Percentiles rank a stretch among this genome's conserved stretches.
Evolutionary conservation across 2,329 filamentous ascomycete genomes (phyloP).

Genomic region (Diatrype stigma): DNA sequence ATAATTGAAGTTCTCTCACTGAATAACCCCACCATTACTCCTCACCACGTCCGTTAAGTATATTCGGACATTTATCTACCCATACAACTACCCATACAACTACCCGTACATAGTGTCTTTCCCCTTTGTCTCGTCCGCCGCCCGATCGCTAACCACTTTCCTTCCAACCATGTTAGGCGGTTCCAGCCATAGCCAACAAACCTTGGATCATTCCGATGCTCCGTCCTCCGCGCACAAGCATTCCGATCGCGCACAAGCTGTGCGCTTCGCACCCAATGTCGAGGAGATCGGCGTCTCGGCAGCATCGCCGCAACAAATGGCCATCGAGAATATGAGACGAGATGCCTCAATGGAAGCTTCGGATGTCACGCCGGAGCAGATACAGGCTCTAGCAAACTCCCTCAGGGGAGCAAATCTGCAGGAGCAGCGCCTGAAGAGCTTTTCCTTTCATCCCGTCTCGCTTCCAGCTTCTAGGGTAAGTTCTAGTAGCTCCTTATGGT

Average conservation of each 20-base stretch:
- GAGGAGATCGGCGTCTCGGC: constrained; percentile 61
- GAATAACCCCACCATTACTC: background rate
- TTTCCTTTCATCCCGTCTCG: constrained; percentile 86
- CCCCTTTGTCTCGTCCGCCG: background rate
- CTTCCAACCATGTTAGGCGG: constrained; percentile 15
- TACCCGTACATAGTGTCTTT: no score
- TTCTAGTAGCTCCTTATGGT: constrained; percentile 23
- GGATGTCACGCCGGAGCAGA: constrained; percentile 55
- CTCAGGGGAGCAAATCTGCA: constrained; percentile 74
- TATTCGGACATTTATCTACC: background rate
- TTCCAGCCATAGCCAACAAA: constrained; percentile 8
- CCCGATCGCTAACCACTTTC: constrained; percentile 13
- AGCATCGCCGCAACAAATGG: constrained; percentile 14
- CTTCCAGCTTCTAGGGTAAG: constrained; percentile 78
- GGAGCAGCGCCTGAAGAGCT: constrained; percentile 77
- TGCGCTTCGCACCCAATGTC: constrained; percentile 68
- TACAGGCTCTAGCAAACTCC: constrained; percentile 67
- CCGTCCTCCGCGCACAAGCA: constrained; percentile 9
- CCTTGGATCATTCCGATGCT: constrained; percentile 19
- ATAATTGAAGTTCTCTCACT: background rate
- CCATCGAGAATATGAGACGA: constrained; percentile 4
- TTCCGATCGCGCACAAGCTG: constrained; percentile 41
- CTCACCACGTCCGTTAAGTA: background rate
- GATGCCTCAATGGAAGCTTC: constrained; percentile 28
- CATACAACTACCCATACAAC: no score